Evolutionary conservation across 2,329 filamentous ascomycete genomes (phyloP).

Genomic region (Xylaria sp.): DNA sequence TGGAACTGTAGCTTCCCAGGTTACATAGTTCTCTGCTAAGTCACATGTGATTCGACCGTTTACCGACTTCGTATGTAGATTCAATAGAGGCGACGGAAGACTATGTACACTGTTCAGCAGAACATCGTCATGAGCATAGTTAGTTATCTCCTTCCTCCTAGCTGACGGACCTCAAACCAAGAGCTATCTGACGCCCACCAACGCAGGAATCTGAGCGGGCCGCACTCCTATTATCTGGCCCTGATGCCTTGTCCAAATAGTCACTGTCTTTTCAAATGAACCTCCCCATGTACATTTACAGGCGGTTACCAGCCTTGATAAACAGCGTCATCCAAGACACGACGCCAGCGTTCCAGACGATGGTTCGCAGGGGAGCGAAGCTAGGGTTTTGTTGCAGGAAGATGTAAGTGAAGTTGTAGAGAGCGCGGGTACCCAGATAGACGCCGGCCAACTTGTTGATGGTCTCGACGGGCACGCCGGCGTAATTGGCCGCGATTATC

Average conservation of each 20-base stretch:
- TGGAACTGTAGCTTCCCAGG: no score
- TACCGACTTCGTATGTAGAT: not conserved
- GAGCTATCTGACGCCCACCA: not conserved
- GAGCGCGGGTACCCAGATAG: constrained; percentile 55
- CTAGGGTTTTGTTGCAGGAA: constrained; percentile 55
- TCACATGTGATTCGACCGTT: not conserved
- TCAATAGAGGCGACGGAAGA: not conserved
- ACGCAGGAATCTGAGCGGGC: not conserved
- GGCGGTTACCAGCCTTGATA: constrained; percentile 54
- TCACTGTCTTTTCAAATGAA: no score
- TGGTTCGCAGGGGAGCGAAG: constrained; percentile 52
- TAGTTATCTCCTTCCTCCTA: constrained; percentile 11
- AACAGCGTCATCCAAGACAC: constrained; percentile 53
- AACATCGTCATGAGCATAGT: not conserved
- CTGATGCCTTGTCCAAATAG: not conserved
- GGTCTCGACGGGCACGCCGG: constrained; percentile 52
- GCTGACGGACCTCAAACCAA: not conserved
- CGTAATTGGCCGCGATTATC: constrained; percentile 60
- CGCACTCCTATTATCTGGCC: not conserved
- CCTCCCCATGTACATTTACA: constrained; percentile 20
- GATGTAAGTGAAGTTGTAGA: constrained; percentile 59
- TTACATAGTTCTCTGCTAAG: not conserved
- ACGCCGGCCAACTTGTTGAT: constrained; percentile 55
- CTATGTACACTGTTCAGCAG: not conserved
- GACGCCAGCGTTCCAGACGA: constrained; percentile 54